These are phyloP conservation scores for Luffa acutangula DNA, from an alignment of 306 rosid genomes.

Conservation along the genomic window DNA sequence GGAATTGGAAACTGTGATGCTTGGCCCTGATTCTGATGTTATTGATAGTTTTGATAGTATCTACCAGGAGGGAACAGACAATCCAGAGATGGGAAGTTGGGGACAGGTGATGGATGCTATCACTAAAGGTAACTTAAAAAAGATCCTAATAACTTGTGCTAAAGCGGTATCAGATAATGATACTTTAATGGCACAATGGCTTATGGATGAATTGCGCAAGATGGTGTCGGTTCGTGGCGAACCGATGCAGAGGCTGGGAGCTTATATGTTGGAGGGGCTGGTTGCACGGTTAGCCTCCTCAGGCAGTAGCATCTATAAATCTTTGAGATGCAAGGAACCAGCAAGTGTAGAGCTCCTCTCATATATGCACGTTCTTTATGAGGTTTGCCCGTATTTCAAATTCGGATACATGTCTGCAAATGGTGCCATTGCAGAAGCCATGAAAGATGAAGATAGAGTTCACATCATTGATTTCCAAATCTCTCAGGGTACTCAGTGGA, in stretches of 20 bases:
- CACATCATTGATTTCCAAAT: slow-evolving; percentile 95
- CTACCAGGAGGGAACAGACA: slow-evolving; percentile 29
- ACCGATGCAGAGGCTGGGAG: slow-evolving; percentile 93
- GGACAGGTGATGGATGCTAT: slow-evolving; percentile 58
- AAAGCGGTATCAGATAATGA: slow-evolving; percentile 65
- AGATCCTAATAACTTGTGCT: slow-evolving; percentile 64
- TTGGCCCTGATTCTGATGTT: slow-evolving; percentile 64
- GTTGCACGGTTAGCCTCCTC: slow-evolving; percentile 60
- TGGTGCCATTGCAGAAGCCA: slow-evolving; percentile 98
- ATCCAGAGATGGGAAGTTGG: slow-evolving; percentile 57
- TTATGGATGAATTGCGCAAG: slow-evolving; percentile 64
- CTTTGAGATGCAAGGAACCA: slow-evolving; percentile 74
- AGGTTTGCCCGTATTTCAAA: slow-evolving; percentile 92
- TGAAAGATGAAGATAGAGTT: slow-evolving; percentile 71
- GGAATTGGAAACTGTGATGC: slow-evolving; percentile 81
- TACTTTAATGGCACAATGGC: slow-evolving; percentile 53
- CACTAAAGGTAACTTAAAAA: slow-evolving; percentile 53
- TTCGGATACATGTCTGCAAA: slow-evolving; percentile 97
- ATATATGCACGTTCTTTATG: slow-evolving; percentile 77
- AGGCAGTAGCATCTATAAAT: slow-evolving; percentile 65
- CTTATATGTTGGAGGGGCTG: slow-evolving; percentile 93
- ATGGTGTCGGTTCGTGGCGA: slow-evolving; percentile 91
- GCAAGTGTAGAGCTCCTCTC: slow-evolving; percentile 69
- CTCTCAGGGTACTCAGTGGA: slow-evolving; percentile 91
- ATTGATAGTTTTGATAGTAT: slow-evolving; percentile 42